Evolutionary conservation across 805 yeast species (phyloP).

Genomic region (Suhomyces sp.): DNA sequence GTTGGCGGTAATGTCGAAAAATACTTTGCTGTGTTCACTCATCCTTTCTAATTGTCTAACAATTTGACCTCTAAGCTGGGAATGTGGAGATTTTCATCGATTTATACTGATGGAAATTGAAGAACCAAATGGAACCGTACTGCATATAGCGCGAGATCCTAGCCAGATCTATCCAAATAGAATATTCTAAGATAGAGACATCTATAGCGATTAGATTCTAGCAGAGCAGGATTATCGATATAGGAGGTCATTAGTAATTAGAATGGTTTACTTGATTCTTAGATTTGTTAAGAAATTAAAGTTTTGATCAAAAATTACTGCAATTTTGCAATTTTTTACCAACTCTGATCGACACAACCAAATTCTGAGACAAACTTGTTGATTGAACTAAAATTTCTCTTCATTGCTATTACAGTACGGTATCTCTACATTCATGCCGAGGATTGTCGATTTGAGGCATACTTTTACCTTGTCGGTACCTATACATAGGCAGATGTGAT

Average conservation of each 20-base stretch:
- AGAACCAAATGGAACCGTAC: not conserved
- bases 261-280: no score
- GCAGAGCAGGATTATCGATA: not conserved
- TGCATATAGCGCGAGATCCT: not conserved
- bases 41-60: not conserved
- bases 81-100: not conserved
- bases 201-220: not conserved
- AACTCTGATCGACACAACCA: not conserved
- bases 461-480: not conserved
- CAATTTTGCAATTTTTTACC: not conserved
- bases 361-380: no score
- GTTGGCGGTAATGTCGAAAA: conserved; percentile 75
- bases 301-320: not conserved
- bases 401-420: not conserved
- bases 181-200: not conserved
- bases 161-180: not conserved
- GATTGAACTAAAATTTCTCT: not conserved
- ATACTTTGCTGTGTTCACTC: conserved; percentile 50
- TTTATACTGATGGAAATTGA: not conserved
- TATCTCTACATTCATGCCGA: no score
- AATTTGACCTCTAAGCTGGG: not conserved
- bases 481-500: not conserved
- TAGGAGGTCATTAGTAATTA: no score
- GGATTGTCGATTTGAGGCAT: not conserved
- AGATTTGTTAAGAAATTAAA: no score